These are phyloP conservation scores for Sclerotinia subarctica DNA, from an alignment of 2,329 filamentous ascomycete species.

Conservation along the genomic window DNA sequence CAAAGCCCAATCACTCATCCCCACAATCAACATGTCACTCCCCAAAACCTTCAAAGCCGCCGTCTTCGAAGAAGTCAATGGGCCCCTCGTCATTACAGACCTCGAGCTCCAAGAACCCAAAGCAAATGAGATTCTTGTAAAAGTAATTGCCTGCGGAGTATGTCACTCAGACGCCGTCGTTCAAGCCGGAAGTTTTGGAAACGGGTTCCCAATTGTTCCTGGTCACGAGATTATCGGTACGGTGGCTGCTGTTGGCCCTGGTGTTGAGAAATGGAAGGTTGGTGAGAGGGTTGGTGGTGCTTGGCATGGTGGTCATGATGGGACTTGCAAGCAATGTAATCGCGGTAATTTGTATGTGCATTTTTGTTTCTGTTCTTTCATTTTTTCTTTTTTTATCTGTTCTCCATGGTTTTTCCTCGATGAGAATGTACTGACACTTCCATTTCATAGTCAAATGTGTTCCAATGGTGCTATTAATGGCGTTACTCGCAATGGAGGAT, in stretches of 20 bases:
- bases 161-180: conserved; percentile 59
- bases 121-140: conserved; percentile 61
- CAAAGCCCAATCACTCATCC: conserved; percentile 5
- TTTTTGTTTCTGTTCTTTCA: conserved; percentile 34
- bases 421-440: background rate
- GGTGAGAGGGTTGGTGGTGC: conserved; percentile 65
- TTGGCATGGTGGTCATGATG: conserved; percentile 65
- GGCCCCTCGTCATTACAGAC: conserved; percentile 56
- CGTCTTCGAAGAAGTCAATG: conserved; percentile 52
- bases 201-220: conserved; percentile 58
- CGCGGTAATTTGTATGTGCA: conserved; percentile 44
- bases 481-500: conserved; percentile 64
- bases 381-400: too few relatives aligned
- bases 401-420: background rate
- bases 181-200: conserved; percentile 50
- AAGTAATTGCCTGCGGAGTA: conserved; percentile 68
- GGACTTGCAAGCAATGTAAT: conserved; percentile 59
- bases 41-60: conserved; percentile 68
- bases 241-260: conserved; percentile 57
- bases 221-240: conserved; percentile 72
- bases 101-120: conserved; percentile 55
- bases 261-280: conserved; percentile 55
- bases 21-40: conserved; percentile 39
- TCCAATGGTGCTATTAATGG: conserved; percentile 62
- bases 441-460: conserved; percentile 56